Conservation (phyloP, 2,329 filamentous ascomycete genomes). For the Teratosphaeria viscida region DNA sequence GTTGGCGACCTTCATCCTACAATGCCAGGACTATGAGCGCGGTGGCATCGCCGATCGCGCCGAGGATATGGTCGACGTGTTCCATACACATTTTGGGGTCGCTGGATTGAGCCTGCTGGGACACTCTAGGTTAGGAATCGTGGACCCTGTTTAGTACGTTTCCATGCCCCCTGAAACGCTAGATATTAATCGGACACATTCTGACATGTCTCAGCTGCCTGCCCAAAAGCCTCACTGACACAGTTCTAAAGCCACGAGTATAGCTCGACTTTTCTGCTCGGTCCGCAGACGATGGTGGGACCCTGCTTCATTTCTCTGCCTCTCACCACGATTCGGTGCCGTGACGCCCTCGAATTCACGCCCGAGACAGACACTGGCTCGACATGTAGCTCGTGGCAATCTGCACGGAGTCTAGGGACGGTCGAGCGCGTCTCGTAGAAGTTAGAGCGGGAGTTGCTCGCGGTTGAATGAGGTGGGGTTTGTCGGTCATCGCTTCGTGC, state of each 20-base stretch:
- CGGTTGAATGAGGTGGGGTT: no score
- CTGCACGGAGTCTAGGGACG: no score
- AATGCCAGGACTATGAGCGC: conserved; percentile 72
- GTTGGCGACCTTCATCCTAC: conserved; percentile 70
- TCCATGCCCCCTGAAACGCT: neutral
- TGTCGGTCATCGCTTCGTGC: no score
- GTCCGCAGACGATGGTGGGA: neutral
- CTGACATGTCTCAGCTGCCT: conserved; percentile 23
- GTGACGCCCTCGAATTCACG: no score
- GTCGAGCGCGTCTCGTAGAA: no score
- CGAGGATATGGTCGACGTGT: conserved; percentile 93
- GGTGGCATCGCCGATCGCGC: conserved; percentile 87
- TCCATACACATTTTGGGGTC: conserved; percentile 84
- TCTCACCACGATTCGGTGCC: no score
- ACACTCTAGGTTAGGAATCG: conserved; percentile 63
- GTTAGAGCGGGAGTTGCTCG: no score
- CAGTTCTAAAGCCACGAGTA: conserved; percentile 36
- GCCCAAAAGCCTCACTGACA: conserved; percentile 55
- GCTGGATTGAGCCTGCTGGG: conserved; percentile 78
- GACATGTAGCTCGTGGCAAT: no score
- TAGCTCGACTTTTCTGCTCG: neutral
- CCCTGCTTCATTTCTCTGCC: neutral
- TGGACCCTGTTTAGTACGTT: conserved; percentile 77
- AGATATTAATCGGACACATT: conserved; percentile 13
- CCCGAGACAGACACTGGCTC: no score